Conservation (phyloP, 179 eudicot genomes). For the Dionaea muscipula region DNA sequence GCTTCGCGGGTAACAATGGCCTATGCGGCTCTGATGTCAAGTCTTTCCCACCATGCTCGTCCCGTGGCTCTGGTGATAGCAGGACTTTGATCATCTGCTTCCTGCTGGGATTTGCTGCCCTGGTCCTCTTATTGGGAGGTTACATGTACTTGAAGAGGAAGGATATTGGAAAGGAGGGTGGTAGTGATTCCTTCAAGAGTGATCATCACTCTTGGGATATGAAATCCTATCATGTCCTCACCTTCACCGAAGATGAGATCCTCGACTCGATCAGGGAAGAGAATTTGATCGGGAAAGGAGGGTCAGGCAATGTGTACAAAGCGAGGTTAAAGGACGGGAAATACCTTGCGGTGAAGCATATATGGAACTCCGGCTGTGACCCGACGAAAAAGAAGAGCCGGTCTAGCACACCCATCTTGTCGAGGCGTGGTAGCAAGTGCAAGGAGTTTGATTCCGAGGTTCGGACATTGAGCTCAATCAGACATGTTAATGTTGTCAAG, state of each 20-base stretch:
- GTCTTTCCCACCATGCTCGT: slow-evolving; percentile 34
- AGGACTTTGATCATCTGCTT: slow-evolving; percentile 30
- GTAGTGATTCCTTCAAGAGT: slow-evolving; percentile 34
- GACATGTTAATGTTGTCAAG: slow-evolving; percentile 85
- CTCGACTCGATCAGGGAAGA: slow-evolving; percentile 62
- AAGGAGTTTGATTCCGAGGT: slow-evolving; percentile 81
- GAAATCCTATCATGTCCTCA: slow-evolving; percentile 65
- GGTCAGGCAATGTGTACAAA: slow-evolving; percentile 74
- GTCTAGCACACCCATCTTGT: slow-evolving; percentile 43
- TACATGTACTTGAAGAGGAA: slow-evolving; percentile 28
- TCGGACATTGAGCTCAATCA: slow-evolving; percentile 54
- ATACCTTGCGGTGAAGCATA: slow-evolving; percentile 80
- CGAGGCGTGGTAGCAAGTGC: slow-evolving; percentile 18
- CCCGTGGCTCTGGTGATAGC: slow-evolving; percentile 17
- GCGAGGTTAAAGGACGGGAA: slow-evolving; percentile 42
- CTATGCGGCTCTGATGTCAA: slow-evolving; percentile 53
- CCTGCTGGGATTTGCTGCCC: slow-evolving; percentile 21
- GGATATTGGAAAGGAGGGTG: slow-evolving; percentile 15
- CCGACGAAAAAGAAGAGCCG: slow-evolving; percentile 20
- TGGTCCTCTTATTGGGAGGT: slow-evolving; percentile 24
- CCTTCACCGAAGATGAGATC: slow-evolving; percentile 69
- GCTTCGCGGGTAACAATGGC: slow-evolving; percentile 56
- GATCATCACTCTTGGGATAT: slow-evolving; percentile 68
- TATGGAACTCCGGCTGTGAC: slow-evolving; percentile 38
- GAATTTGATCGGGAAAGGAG: slow-evolving; percentile 87